Evolutionary conservation across 805 yeast species (phyloP).

Genomic region (Blastobotrys chiropterorum): DNA sequence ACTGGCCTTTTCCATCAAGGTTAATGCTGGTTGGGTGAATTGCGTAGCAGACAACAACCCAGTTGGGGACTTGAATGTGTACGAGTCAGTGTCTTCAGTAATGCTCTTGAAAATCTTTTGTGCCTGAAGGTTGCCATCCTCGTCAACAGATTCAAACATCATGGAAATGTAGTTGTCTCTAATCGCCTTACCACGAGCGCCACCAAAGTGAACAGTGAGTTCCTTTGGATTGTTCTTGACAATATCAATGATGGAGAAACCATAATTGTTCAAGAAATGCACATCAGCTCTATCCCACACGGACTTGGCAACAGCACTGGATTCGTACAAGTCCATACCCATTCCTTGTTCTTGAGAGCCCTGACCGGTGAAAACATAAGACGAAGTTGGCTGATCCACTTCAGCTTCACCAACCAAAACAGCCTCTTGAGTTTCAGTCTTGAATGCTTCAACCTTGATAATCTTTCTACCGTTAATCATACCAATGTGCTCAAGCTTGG

Average conservation of each 20-base stretch:
- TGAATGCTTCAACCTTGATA: slow-evolving; percentile 82
- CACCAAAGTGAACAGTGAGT: slow-evolving; percentile 94
- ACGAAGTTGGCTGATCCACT: slow-evolving; percentile 95
- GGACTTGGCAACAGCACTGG: slow-evolving; percentile 83
- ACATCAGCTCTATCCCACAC: slow-evolving; percentile 98
- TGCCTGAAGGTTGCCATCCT: slow-evolving; percentile 73
- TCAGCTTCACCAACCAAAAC: slow-evolving; percentile 96
- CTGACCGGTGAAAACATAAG: slow-evolving; percentile 98
- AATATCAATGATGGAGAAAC: slow-evolving; percentile 93
- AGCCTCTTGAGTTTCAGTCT: slow-evolving; percentile 66
- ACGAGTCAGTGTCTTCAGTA: slow-evolving; percentile 71
- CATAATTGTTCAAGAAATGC: slow-evolving; percentile 89
- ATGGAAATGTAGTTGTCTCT: slow-evolving; percentile 91
- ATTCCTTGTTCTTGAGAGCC: slow-evolving; percentile 99
- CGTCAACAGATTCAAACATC: slow-evolving; percentile 94
- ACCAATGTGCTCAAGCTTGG: slow-evolving; percentile 90
- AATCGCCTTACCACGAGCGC: slow-evolving; percentile 92
- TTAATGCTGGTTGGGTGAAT: slow-evolving; percentile 98
- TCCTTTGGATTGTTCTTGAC: slow-evolving; percentile 94
- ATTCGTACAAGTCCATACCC: slow-evolving; percentile 98
- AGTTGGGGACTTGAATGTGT: slow-evolving; percentile 84
- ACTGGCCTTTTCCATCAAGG: slow-evolving; percentile 98
- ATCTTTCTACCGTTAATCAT: slow-evolving; percentile 99
- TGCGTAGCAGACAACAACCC: slow-evolving; percentile 97
- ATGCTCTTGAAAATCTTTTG: slow-evolving; percentile 96